A percentile compares a stretch with the other conserved stretches of the same genome.
These are phyloP conservation scores for Fusarium cicatricum DNA, from an alignment of 2,329 filamentous ascomycete species.

Conservation along the genomic window DNA sequence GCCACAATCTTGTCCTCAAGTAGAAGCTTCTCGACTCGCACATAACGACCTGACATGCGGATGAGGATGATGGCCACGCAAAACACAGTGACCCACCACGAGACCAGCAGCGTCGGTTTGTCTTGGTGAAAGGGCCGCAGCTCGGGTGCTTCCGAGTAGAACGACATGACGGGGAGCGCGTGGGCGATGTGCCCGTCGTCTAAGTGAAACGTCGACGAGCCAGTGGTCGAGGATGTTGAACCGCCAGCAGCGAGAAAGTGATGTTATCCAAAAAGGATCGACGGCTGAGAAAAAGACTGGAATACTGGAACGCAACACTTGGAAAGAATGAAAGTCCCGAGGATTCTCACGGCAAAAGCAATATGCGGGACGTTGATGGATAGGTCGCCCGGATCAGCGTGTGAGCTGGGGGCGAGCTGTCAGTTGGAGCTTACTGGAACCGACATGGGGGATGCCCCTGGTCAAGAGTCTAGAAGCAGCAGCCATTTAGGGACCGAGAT, in stretches of 20 bases:
- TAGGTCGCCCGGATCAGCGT: constrained; percentile 3
- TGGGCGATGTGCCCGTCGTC: constrained; percentile 22
- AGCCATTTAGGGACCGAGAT: neutral
- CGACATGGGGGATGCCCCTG: constrained; percentile 14
- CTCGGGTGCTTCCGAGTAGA: constrained; percentile 62
- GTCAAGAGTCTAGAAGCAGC: constrained; percentile 17
- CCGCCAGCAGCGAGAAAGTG: too few species aligned
- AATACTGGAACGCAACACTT: neutral
- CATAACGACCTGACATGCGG: constrained; percentile 78
- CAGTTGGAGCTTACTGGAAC: neutral
- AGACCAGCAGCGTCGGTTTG: constrained; percentile 87
- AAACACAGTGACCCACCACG: constrained; percentile 90
- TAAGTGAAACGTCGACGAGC: constrained; percentile 2
- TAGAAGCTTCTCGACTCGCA: constrained; percentile 84
- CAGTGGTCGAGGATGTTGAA: neutral
- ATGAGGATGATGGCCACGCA: constrained; percentile 81
- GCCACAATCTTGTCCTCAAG: constrained; percentile 86
- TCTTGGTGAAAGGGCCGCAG: constrained; percentile 58
- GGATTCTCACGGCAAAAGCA: constrained; percentile 4
- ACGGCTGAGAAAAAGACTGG: constrained; percentile 7
- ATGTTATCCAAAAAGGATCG: neutral
- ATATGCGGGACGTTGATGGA: constrained; percentile 27
- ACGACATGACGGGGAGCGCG: constrained; percentile 53
- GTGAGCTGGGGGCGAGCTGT: constrained; percentile 1
- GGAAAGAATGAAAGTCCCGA: neutral